Evolutionary conservation across 257 asterid genomes (phyloP).

Genomic region (Parsonsia alboflavescens): DNA sequence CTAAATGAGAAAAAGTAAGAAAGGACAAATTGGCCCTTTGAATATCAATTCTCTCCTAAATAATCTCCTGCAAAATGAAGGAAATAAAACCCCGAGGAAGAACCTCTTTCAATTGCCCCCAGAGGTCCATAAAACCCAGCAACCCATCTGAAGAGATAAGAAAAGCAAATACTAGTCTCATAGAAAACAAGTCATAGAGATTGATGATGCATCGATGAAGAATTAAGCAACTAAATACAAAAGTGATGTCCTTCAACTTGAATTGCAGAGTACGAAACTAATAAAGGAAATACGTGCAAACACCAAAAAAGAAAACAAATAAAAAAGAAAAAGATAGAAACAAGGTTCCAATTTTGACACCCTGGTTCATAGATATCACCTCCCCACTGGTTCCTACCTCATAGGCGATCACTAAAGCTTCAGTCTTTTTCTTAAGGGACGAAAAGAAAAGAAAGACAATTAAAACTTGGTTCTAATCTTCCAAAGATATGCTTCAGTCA

Average conservation of each 20-base stretch:
- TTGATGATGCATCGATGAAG: background rate
- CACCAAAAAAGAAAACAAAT: background rate
- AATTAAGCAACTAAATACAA: background rate
- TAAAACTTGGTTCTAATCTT: background rate
- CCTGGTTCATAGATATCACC: background rate
- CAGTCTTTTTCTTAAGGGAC: background rate
- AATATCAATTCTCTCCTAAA: background rate
- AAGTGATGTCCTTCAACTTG: background rate
- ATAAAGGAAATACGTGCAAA: background rate
- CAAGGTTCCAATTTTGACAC: background rate
- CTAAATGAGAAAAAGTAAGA: background rate
- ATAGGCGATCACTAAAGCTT: background rate
- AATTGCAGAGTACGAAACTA: background rate
- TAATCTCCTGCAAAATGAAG: background rate
- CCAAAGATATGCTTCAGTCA: background rate
- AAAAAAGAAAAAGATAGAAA: background rate
- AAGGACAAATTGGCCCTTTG: no score
- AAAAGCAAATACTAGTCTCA: background rate
- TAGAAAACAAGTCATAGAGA: background rate
- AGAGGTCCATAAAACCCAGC: background rate
- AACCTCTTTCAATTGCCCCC: background rate
- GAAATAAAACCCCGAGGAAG: background rate
- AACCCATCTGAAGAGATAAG: background rate
- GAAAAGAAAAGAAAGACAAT: background rate
- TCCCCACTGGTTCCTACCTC: background rate